Percentiles rank a stretch among this genome's conserved stretches.
Conservation (phyloP, 2,329 filamentous ascomycete genomes). For the Remersonia thermophila region DNA sequence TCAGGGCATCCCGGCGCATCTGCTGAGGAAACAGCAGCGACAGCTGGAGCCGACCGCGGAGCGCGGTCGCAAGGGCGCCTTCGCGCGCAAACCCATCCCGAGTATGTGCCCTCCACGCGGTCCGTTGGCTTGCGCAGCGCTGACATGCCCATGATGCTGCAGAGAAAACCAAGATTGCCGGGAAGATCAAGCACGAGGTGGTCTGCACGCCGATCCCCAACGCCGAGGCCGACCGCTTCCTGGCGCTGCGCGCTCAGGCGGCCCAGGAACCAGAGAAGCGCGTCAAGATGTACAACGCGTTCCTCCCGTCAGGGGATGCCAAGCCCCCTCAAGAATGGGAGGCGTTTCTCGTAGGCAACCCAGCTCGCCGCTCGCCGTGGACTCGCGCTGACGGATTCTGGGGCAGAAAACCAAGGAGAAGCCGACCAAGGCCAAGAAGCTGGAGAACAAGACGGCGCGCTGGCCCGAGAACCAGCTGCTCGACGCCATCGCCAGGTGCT, state of each 20-base stretch:
- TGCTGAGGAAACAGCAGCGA: conserved; percentile 32
- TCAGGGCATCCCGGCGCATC: conserved; percentile 45
- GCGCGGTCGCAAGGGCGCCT: conserved; percentile 37
- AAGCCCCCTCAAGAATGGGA: conserved; percentile 29
- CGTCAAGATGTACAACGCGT: conserved; percentile 26
- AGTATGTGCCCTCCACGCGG: conserved; percentile 37
- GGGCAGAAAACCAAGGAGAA: conserved; percentile 40
- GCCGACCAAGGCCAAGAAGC: conserved; percentile 44
- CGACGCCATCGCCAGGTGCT: conserved; percentile 72
- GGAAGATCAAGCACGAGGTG: conserved; percentile 63
- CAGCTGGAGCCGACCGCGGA: conserved; percentile 18
- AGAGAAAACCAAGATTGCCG: conserved; percentile 70
- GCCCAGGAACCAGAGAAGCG: conserved; percentile 49
- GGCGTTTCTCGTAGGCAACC: conserved; percentile 44
- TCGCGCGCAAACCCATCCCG: conserved; percentile 59
- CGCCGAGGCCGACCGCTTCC: conserved; percentile 52
- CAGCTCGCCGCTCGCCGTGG: background rate
- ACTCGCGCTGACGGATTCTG: background rate
- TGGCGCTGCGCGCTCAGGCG: conserved; percentile 45
- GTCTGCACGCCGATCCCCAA: conserved; percentile 63
- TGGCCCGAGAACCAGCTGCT: conserved; percentile 80
- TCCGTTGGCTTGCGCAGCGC: too few species aligned
- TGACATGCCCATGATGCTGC: conserved; percentile 2
- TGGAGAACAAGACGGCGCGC: conserved; percentile 76
- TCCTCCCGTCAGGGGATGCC: too few species aligned